Conservation (phyloP, 108 stramenopile species). For the Nitzschia sp. region DNA sequence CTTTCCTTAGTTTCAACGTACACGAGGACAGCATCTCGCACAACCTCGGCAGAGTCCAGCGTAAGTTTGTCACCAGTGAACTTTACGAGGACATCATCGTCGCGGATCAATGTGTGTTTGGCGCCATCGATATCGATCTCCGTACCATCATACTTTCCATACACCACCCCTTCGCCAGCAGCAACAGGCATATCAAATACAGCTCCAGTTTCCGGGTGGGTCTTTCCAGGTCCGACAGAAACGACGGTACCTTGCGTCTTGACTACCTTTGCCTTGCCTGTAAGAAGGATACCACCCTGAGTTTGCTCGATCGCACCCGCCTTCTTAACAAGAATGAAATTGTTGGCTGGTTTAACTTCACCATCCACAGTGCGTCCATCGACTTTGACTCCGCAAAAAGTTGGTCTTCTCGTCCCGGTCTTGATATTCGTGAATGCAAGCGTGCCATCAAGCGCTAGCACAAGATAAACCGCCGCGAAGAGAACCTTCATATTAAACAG, state of each 20-base stretch:
- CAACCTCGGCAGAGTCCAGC: conserved; percentile 60
- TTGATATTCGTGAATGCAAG: neutral
- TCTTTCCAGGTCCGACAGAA: conserved; percentile 74
- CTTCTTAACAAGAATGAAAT: conserved; percentile 81
- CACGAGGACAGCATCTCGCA: conserved; percentile 81
- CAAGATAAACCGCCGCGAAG: neutral
- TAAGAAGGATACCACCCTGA: conserved; percentile 79
- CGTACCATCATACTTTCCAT: conserved; percentile 89
- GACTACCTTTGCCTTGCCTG: conserved; percentile 78
- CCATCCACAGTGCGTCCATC: conserved; percentile 25
- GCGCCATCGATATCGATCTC: conserved; percentile 78
- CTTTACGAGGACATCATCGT: conserved; percentile 85
- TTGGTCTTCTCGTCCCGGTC: neutral
- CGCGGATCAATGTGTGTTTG: conserved; percentile 82
- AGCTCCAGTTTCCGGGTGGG: conserved; percentile 77
- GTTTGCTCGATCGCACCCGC: conserved; percentile 65
- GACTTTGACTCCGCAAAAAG: conserved; percentile 16
- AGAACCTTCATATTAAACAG: neutral
- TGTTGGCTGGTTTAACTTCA: conserved; percentile 77
- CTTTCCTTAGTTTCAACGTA: conserved; percentile 65
- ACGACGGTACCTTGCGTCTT: conserved; percentile 83
- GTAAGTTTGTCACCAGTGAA: conserved; percentile 66
- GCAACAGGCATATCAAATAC: conserved; percentile 72
- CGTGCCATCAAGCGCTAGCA: neutral
- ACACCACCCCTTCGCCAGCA: conserved; percentile 80